Evolutionary conservation across 805 yeast genomes (phyloP).

Genomic region (Yamadazyma olivae): DNA sequence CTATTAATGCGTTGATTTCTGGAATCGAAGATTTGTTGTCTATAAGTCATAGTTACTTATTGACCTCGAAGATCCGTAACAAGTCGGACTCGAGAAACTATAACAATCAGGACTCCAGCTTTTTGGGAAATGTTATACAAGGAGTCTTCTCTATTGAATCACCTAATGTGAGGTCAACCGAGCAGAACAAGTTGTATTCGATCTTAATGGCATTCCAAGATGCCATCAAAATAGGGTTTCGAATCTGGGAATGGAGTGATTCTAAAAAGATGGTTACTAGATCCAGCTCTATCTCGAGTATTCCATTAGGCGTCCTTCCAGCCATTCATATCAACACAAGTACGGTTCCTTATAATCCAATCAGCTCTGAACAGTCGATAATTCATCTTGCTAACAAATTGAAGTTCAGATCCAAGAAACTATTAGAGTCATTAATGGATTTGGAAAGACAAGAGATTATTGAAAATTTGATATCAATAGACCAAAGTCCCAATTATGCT

Average conservation of each 20-base stretch:
- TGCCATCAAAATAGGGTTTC: conserved; percentile 51
- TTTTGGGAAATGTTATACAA: conserved; percentile 66
- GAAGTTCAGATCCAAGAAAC: conserved; percentile 64
- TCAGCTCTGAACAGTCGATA: conserved; percentile 18
- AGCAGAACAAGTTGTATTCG: conserved; percentile 51
- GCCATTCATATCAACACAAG: not conserved
- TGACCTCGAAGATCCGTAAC: conserved; percentile 27
- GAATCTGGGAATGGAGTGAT: conserved; percentile 74
- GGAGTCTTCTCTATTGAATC: conserved; percentile 78
- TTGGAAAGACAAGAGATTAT: conserved; percentile 72
- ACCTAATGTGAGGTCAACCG: conserved; percentile 48
- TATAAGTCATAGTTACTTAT: conserved; percentile 53
- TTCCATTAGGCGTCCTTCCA: not conserved
- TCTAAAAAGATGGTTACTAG: conserved; percentile 10
- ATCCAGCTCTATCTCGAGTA: conserved; percentile 4
- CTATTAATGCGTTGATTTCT: conserved; percentile 44
- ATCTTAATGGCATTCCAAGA: conserved; percentile 63
- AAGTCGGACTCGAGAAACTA: conserved; percentile 12
- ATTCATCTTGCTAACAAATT: conserved; percentile 50
- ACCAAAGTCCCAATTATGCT: conserved; percentile 6
- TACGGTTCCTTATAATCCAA: not conserved
- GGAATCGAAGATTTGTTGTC: conserved; percentile 69
- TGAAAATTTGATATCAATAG: conserved; percentile 56
- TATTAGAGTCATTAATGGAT: conserved; percentile 61
- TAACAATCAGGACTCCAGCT: conserved; percentile 29